Evolutionary conservation across 1,284 basidiomycete genomes (phyloP).

Genomic region (Marasmius sp.): DNA sequence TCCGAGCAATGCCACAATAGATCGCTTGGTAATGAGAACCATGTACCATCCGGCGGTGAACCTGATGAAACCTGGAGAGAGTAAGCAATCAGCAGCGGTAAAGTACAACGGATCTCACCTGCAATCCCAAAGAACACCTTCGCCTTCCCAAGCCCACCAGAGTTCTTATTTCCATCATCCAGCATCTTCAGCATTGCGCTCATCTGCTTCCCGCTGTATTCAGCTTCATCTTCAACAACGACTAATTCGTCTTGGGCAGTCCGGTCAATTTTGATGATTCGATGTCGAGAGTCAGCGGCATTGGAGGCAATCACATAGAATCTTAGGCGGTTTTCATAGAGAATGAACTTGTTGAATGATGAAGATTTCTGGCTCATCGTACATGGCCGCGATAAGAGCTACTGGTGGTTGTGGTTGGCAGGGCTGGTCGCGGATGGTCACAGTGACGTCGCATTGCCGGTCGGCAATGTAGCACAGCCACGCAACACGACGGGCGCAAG

Average conservation of each 20-base stretch:
- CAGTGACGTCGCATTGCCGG: not conserved
- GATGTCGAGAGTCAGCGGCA: constrained; percentile 79
- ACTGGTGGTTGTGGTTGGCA: not conserved
- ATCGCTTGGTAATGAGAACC: constrained; percentile 86
- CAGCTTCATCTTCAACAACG: constrained; percentile 83
- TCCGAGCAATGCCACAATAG: constrained; percentile 91
- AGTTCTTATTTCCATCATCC: constrained; percentile 88
- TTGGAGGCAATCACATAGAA: constrained; percentile 91
- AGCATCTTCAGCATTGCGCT: constrained; percentile 91
- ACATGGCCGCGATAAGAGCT: not conserved
- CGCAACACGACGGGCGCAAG: not conserved
- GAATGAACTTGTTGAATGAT: constrained; percentile 81
- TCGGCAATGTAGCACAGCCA: too few species aligned
- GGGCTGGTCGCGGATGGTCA: not conserved
- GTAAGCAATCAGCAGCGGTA: not conserved
- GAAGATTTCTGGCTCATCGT: constrained; percentile 3
- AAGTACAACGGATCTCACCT: constrained; percentile 43
- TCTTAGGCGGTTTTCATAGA: constrained; percentile 86
- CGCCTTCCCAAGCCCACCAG: constrained; percentile 85
- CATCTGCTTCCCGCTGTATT: constrained; percentile 90
- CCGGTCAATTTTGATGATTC: constrained; percentile 90
- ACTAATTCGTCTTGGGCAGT: constrained; percentile 72
- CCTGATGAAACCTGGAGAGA: constrained; percentile 74
- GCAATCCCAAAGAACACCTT: constrained; percentile 79
- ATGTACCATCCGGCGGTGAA: constrained; percentile 95